Evolutionary conservation across 2,329 filamentous ascomycete species (phyloP).

Genomic region (Penicillium sp.): DNA sequence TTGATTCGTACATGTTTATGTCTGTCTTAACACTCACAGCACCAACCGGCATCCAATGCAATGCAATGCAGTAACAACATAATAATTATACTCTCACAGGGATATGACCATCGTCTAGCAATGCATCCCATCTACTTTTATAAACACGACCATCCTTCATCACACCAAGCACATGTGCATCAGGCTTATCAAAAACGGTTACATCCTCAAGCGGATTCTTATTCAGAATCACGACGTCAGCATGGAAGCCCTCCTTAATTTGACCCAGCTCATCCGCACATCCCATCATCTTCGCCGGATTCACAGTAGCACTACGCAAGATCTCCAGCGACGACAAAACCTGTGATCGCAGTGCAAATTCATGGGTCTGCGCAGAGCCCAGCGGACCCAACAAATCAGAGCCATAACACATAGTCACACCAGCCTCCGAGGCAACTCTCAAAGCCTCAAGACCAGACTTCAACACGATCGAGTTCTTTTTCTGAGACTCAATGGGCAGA

Average conservation of each 20-base stretch:
- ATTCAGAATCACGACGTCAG: conserved; percentile 54
- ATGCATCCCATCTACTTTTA: conserved; percentile 31
- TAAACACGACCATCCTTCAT: conserved; percentile 56
- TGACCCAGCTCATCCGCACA: conserved; percentile 51
- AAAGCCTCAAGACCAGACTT: conserved; percentile 49
- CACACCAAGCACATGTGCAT: conserved; percentile 51
- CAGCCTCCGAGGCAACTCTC: conserved; percentile 51
- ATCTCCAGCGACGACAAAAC: conserved; percentile 46
- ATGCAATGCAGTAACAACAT: background rate
- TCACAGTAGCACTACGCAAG: conserved; percentile 53
- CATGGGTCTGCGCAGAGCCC: conserved; percentile 48
- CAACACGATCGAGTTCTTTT: conserved; percentile 53
- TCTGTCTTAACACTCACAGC: background rate
- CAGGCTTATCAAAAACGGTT: conserved; percentile 49
- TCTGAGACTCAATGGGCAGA: conserved; percentile 37
- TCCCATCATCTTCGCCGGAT: conserved; percentile 52
- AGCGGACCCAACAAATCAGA: conserved; percentile 55
- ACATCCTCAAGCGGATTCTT: conserved; percentile 58
- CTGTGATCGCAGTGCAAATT: conserved; percentile 48
- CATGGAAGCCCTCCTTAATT: conserved; percentile 51
- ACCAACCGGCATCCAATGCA: background rate
- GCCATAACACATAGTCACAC: conserved; percentile 57
- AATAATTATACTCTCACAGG: conserved; percentile 20
- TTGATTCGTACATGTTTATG: background rate
- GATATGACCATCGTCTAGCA: conserved; percentile 23